phyloP scores from a whole-genome alignment of 2,329 filamentous ascomycete genomes.

The Furcasterigmium furcatum region DNA sequence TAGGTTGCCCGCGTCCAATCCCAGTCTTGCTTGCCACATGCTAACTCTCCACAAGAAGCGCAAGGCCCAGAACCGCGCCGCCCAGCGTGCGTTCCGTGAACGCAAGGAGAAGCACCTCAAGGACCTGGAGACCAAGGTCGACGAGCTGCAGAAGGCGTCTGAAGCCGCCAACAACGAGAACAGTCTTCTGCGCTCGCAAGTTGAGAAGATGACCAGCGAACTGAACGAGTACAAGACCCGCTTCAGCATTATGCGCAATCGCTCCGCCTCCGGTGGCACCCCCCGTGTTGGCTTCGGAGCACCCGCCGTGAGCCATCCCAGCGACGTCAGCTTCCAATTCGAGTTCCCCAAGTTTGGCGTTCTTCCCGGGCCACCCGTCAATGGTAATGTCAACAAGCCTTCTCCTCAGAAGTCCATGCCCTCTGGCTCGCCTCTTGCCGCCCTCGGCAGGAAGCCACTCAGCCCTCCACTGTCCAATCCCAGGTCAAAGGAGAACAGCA shows the following conservation, averaged over 20 bases:
- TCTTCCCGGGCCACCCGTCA: constrained; percentile 47
- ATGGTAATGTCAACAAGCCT: constrained; percentile 16
- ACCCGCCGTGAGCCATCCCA: constrained; percentile 55
- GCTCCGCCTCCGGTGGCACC: constrained; percentile 18
- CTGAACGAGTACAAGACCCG: constrained; percentile 89
- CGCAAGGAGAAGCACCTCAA: constrained; percentile 91
- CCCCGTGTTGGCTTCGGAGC: constrained; percentile 43
- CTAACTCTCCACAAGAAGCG: constrained; percentile 61
- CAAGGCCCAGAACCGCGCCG: constrained; percentile 92
- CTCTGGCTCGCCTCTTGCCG: constrained; percentile 9
- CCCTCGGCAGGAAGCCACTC: constrained; percentile 22
- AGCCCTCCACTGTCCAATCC: constrained; percentile 24
- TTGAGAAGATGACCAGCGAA: constrained; percentile 83
- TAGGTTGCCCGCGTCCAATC: constrained; percentile 50
- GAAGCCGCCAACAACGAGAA: constrained; percentile 85
- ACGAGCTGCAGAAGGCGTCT: constrained; percentile 77
- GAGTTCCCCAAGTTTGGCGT: constrained; percentile 94
- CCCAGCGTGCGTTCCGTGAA: constrained; percentile 89
- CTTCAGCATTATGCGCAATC: constrained; percentile 55
- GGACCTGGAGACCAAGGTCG: constrained; percentile 76
- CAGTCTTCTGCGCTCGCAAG: constrained; percentile 74
- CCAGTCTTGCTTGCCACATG: neutral
- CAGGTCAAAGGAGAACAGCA: constrained; percentile 23
- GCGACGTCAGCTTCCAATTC: constrained; percentile 84
- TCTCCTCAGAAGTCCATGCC: neutral